Evolutionary conservation across 129 eudicot genomes (phyloP), one percentile per base, ranked within the genome.

Genomic region (Chrysanthemum seticuspe): DNA sequence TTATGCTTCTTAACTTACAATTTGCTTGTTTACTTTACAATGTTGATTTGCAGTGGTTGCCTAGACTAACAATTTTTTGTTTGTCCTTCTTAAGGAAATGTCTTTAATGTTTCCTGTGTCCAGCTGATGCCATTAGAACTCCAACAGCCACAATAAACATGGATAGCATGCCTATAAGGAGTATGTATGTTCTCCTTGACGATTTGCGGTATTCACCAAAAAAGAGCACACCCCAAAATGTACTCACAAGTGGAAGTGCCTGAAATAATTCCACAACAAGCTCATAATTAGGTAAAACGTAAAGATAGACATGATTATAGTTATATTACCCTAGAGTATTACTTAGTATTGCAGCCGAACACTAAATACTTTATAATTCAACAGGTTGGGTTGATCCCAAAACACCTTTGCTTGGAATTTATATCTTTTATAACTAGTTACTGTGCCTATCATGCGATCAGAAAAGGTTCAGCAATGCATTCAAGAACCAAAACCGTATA

Each of bases 181-280:
- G 66, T 61, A 72, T 25, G 13, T 92, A 92, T 0, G 98, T 92
- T 75, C 86, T 87, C 53, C 75, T 82, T 1, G 98, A 92, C 12
- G 98, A 89, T 62, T 74, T 87, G 12, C 89, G 75, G 72, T 92
- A 92, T 85, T 92, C 98, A n/a, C 96, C 96, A 62, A 89, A 92
- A 65, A 92, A 59, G 49, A 92, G 72, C 70, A 92, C 80, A 21
- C 95, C 98, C 98, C 98, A 92, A 63, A 92, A 89, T 10, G 98
- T 92, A 72, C 96, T 87, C 71, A 89, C 98, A 6, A 92, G 88
- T 25, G 98, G 98, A 70, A 85, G 88, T 6, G 98, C 98, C 96
- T 92, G 82, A 19, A 75, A 76, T 45, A 6, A 29, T 25, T 70
- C 49, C 58, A 27, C 64, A 68, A 76, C 53, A 76, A 15, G 51